phyloP scores from a whole-genome alignment of 1,284 basidiomycete genomes.

The Cryptococcus jaspeensis region DNA sequence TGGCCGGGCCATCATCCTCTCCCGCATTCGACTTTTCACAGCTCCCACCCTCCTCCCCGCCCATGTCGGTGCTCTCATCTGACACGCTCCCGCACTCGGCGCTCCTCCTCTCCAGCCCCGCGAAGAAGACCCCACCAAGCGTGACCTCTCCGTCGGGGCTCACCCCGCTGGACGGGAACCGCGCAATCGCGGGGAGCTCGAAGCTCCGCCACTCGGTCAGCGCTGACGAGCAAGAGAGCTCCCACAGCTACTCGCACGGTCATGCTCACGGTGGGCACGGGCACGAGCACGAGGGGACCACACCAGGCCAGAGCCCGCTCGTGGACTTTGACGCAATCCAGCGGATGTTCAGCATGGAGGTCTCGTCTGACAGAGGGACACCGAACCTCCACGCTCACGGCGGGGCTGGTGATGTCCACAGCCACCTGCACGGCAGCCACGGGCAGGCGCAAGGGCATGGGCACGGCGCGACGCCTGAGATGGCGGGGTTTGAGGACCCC shows the following conservation, averaged over 20 bases:
- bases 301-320: background rate
- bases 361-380: background rate
- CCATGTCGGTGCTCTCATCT: slow-evolving; percentile 17
- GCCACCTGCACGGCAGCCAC: background rate
- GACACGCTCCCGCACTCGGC: slow-evolving; percentile 33
- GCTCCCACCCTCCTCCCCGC: slow-evolving; percentile 42
- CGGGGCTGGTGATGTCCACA: background rate
- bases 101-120: slow-evolving; percentile 31
- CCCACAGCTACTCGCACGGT: background rate
- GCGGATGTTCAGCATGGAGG: slow-evolving; percentile 12
- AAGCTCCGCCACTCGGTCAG: slow-evolving; percentile 13
- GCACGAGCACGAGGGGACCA: background rate
- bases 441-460: background rate
- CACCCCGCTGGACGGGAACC: slow-evolving; percentile 10
- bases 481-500: background rate
- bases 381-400: background rate
- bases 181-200: slow-evolving; percentile 6
- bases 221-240: background rate
- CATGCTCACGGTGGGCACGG: background rate
- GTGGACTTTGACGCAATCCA: slow-evolving; percentile 17
- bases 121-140: slow-evolving; percentile 8
- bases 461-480: background rate
- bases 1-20: slow-evolving; percentile 14
- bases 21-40: slow-evolving; percentile 44
- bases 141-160: slow-evolving; percentile 2